phyloP scores from a whole-genome alignment of 192 early-diverging fungal genomes.

The Mortierella claussenii region DNA sequence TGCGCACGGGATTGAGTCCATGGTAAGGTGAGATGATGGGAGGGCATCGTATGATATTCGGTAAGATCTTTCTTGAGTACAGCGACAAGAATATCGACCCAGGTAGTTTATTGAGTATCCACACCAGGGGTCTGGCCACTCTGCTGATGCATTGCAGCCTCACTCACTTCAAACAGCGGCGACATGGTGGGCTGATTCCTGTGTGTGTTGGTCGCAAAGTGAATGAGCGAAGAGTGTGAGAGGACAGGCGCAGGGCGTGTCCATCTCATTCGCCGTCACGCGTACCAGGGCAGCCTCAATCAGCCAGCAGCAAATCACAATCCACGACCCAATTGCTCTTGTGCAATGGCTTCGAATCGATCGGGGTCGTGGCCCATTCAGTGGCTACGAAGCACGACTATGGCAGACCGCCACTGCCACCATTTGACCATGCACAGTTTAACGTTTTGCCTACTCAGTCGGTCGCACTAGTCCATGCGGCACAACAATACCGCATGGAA shows the following conservation, averaged over 20 bases:
- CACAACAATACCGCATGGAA: constrained; percentile 12
- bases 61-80: background rate
- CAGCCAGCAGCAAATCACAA: constrained; percentile 5
- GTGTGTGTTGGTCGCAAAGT: background rate
- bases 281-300: background rate
- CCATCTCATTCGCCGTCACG: background rate
- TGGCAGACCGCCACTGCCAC: background rate
- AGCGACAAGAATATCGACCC: background rate
- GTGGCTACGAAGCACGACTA: background rate
- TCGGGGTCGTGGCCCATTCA: constrained; percentile 7
- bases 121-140: too few species aligned
- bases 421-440: background rate
- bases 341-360: constrained; percentile 5
- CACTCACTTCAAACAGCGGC: constrained; percentile 29
- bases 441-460: background rate
- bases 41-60: background rate
- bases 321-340: background rate
- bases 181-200: background rate
- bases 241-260: background rate
- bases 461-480: background rate
- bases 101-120: too few species aligned
- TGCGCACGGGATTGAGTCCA: background rate
- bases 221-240: background rate
- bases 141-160: background rate
- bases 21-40: background rate